Base-by-base conservation (phyloP, 208 protist species). In the Acanthamoeba lenticulata region DNA sequence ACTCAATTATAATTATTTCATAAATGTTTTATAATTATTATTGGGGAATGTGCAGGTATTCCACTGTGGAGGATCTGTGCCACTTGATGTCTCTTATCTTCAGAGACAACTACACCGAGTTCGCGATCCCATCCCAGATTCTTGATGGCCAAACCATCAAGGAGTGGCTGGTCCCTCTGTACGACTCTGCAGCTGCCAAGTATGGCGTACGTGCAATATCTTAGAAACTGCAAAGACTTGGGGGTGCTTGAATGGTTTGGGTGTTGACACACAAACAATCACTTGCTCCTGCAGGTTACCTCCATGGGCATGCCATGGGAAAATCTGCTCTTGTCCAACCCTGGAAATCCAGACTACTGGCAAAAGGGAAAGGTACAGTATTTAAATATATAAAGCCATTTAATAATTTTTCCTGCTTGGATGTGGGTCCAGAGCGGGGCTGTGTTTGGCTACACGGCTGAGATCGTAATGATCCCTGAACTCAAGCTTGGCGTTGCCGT, bases 221-320 rank as follows among this genome's bases (percentile, higher is more conserved):
- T 69, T 21, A 21, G 21, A 60, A 27, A 72, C 62, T 11, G 9
- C n/a, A 72, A 9, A 69, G 11, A 69, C 11, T 69, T 34, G 27
- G 6, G 11, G 29, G 6, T 9, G 60, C 60, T 69, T 69, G 21
- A n/a, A n/a, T n/a, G n/a, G n/a, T n/a, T n/a, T n/a, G n/a, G n/a
- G n/a, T n/a, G n/a, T n/a, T n/a, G n/a, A n/a, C n/a, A 49, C 15
- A 49, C 45, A 19, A 15, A 49, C 9, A 49, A 19, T 5, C 5
- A 49, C 45, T 15, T 49, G 5, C 52, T 57, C 27, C 52, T 57
- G 4, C 34, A 72, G 62, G 1, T 72, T 7, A 24, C 34, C 21
- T 42, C 32, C 21, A 72, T 72, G 62, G 62, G 62, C 62, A 72
- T 72, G 62, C 62, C 62, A 38, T 72, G 62, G 62, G 62, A 72